Percentiles rank a stretch among this genome's conserved stretches.
Evolutionary conservation across 2,329 filamentous ascomycete genomes (phyloP).

Genomic region (Fusarium abutilonis): DNA sequence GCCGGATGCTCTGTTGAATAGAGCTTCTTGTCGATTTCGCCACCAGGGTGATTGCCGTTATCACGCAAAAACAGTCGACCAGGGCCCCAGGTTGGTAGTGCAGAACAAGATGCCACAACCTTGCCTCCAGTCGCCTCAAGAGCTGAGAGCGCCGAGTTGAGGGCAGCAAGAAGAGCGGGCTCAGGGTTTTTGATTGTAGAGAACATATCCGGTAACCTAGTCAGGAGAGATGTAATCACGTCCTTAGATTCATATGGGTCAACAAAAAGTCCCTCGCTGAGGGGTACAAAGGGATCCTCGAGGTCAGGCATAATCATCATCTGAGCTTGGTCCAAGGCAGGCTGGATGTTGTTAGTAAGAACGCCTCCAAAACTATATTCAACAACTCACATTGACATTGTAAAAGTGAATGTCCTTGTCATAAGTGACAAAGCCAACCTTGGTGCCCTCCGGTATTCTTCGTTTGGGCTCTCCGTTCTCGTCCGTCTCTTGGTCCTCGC

Average conservation of each 20-base stretch:
- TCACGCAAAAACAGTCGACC: conserved; percentile 87
- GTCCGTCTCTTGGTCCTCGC: conserved; percentile 60
- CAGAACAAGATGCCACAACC: conserved; percentile 85
- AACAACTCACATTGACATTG: conserved; percentile 79
- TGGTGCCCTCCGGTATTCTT: conserved; percentile 78
- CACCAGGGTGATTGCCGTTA: conserved; percentile 84
- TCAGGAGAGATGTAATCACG: conserved; percentile 88
- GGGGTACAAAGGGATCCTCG: conserved; percentile 93
- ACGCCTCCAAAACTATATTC: not conserved
- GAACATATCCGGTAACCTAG: conserved; percentile 85
- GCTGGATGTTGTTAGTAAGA: conserved; percentile 54
- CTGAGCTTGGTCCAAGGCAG: conserved; percentile 84
- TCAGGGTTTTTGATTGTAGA: conserved; percentile 89
- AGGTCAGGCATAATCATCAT: conserved; percentile 99
- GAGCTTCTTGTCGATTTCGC: conserved; percentile 91
- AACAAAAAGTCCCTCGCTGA: conserved; percentile 92
- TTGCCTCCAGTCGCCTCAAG: conserved; percentile 90
- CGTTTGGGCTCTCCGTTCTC: conserved; percentile 64
- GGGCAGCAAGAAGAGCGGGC: conserved; percentile 82
- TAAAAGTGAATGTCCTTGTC: conserved; percentile 99
- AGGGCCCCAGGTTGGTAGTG: conserved; percentile 92
- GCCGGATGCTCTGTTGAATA: conserved; percentile 88
- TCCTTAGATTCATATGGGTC: conserved; percentile 90
- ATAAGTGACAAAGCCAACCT: conserved; percentile 93
- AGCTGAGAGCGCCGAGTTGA: conserved; percentile 86